Evolutionary conservation across 139 green algal species (phyloP), one percentile per base, ranked within the genome.

Genomic region (Picochlorum sp.): DNA sequence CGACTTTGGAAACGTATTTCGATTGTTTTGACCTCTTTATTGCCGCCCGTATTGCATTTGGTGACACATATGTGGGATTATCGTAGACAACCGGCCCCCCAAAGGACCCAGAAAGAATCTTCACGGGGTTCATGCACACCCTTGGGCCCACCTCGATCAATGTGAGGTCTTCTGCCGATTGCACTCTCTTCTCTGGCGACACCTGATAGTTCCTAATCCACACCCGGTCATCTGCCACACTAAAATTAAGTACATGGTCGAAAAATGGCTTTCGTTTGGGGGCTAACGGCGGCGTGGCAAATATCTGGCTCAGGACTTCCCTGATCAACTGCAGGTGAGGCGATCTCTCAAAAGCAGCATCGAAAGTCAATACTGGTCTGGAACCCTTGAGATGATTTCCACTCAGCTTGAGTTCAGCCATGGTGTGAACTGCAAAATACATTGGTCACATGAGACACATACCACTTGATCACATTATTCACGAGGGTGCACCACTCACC

Each of bases 131-230:
- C 41, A 99, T 68, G 65, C 79, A 93, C 45, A 86, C 82, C 8
- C 94, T 78, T 3, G 94, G 94, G 6, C 94, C 94, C 2, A 96
- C 86, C 81, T 94, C 86, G 31, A 94, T 83, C 30, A 94, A 71
- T 0, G 77, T 82, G 0, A 73, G 61, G 16, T 81, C 73, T 9
- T 77, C 68, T 4, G 73, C 44, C 38, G 81, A 70, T 18, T 62
- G 54, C 70, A 82, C 80, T 70, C 86, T 87, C 77, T 89, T 90
- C 13, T 84, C 77, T 23, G 84, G 73, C 30, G 18, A 20, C 4
- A 92, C 89, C 82, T 99, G 94, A 82, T 99, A 99, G 81, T 98
- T 99, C 57, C 94, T 77, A 44, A 98, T 78, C 94, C 94, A 99
- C 2, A 99, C 64, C 16, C 86, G 77, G 16, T 73, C 77, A 66